Evolutionary conservation across 2,329 filamentous ascomycete species (phyloP).

Genomic region (Colletotrichum truncatum): DNA sequence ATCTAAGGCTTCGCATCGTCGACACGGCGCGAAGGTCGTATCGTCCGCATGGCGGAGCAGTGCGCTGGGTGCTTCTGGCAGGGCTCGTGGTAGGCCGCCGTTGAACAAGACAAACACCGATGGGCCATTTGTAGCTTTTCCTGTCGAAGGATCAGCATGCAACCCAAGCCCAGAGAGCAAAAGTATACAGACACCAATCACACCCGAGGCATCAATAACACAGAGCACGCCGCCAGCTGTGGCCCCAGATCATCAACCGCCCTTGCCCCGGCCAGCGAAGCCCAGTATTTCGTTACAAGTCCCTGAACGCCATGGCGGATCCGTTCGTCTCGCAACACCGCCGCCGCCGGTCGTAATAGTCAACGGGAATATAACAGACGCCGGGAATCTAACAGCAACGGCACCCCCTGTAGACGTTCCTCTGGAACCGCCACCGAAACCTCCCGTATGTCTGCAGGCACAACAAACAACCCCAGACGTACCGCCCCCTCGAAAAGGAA

Average conservation of each 20-base stretch:
- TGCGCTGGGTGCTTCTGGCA: constrained; percentile 67
- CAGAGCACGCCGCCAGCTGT: constrained; percentile 6
- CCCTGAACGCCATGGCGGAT: constrained; percentile 63
- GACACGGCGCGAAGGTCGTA: constrained; percentile 84
- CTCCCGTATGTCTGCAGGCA: not conserved
- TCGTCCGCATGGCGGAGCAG: constrained; percentile 88
- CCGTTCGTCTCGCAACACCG: constrained; percentile 70
- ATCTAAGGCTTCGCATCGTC: constrained; percentile 59
- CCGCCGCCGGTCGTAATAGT: constrained; percentile 61
- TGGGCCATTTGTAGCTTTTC: constrained; percentile 75
- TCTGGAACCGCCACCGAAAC: not conserved
- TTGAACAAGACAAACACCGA: constrained; percentile 69
- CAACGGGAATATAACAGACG: constrained; percentile 49
- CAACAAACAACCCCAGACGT: not conserved
- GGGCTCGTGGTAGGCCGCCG: constrained; percentile 82
- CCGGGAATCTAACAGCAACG: not conserved
- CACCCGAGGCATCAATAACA: constrained; percentile 8
- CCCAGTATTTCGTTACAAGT: constrained; percentile 52
- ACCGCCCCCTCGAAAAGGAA: not conserved
- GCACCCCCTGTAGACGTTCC: not conserved
- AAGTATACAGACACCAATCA: constrained; percentile 38
- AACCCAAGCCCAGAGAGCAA: constrained; percentile 47
- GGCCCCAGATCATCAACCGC: not conserved
- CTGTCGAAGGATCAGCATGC: constrained; percentile 62
- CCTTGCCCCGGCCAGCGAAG: constrained; percentile 37